Base-by-base conservation (phyloP, 257 asterid genomes). In the Fraxinus americana region DNA sequence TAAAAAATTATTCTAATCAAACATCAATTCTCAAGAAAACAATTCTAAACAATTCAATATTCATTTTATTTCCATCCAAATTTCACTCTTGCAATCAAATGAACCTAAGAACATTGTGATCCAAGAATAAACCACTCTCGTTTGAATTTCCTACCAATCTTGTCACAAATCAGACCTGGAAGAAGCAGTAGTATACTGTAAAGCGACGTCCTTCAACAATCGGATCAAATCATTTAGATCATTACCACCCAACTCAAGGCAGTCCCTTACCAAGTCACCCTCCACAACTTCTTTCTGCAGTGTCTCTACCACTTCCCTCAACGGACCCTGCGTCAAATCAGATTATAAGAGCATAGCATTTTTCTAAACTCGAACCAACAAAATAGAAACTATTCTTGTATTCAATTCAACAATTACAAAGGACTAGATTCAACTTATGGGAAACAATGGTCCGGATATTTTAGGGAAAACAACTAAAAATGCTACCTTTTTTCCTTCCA, bases 231-330 rank as follows among this genome's bases (percentile, higher is more conserved):
- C 90, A 82, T 83, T 85, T 50, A 93, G 84, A 72, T 93, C 96
- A 68, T 82, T 83, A 67, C 81, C 69, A 23, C 97, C 92, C 85
- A 94, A 57, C 82, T 88, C 97, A 50, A 94, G 88, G 81, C 97
- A 94, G 78, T 94, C 98, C 85, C 77, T 88, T 52, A 94, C 85
- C 65, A 94, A 75, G 65, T 83, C 97, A 72, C 97, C 97, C 39
- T 92, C 94, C 76, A 78, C 25, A 29, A 93, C 85, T 81, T 94
- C 97, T 74, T 82, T 84, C 86, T 86, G 91, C 78, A 90, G 71
- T 14, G 76, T 82, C 83, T 83, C 87, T 81, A 91, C 83, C 41
- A 85, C 45, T 39, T 91, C 94, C 78, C 86, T 82, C 79, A 92
- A 25, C 23, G 92, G 91, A 2, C 96, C 98, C 97, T 92, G 90